phyloP scores from a whole-genome alignment of 495 filamentous ascomycete genomes.

The Talaromyces thailandensis region DNA sequence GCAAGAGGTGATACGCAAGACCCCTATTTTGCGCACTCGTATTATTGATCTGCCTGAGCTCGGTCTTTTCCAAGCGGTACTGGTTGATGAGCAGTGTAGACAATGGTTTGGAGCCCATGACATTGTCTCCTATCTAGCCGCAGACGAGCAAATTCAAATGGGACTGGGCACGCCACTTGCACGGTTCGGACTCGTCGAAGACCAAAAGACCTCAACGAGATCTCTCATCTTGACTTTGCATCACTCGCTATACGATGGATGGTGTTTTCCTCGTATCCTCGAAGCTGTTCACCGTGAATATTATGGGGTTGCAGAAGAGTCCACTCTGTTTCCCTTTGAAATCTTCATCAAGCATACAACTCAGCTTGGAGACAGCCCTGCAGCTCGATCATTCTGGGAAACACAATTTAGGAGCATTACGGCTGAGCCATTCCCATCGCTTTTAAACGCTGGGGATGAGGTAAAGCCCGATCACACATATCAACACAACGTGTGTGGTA shows the following conservation, averaged over 20 bases:
- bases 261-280: slow-evolving; percentile 33
- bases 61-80: slow-evolving; percentile 35
- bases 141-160: slow-evolving; percentile 30
- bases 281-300: slow-evolving; percentile 53
- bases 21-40: slow-evolving; percentile 35
- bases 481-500: no score
- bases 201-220: background rate
- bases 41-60: slow-evolving; percentile 23
- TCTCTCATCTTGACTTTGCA: slow-evolving; percentile 47
- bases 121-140: slow-evolving; percentile 21
- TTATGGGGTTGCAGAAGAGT: slow-evolving; percentile 10
- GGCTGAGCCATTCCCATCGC: no score
- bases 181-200: slow-evolving; percentile 30
- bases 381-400: background rate
- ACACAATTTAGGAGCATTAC: no score
- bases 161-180: slow-evolving; percentile 39
- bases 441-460: no score
- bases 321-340: background rate
- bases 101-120: slow-evolving; percentile 24
- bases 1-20: slow-evolving; percentile 20
- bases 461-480: background rate
- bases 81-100: no score
- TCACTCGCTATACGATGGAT: slow-evolving; percentile 55
- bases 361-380: slow-evolving; percentile 12
- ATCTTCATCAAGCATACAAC: slow-evolving; percentile 26